A percentile compares a stretch with the other conserved stretches of the same genome.
Evolutionary conservation across 1,139 yeast species (phyloP).

Genomic region (Yamadazyma diospyri): DNA sequence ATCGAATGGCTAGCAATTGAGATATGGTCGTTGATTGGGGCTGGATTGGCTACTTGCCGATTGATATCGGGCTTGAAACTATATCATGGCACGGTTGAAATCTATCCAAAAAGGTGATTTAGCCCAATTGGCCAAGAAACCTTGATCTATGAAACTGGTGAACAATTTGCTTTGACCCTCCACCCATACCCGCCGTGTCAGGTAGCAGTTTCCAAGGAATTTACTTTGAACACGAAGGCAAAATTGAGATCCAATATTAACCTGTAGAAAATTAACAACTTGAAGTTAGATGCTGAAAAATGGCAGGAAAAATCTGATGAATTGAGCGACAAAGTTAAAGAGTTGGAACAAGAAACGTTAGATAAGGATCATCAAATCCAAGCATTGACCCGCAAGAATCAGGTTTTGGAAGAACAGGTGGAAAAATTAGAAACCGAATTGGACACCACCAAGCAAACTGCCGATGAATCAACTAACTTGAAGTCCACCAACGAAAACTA

Average conservation of each 20-base stretch:
- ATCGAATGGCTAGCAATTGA: not conserved
- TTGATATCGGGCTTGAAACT: no score
- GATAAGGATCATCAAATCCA: constrained; percentile 95
- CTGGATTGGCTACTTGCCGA: not conserved
- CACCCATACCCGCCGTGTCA: no score
- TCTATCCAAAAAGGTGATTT: no score
- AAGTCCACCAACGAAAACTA: constrained; percentile 87
- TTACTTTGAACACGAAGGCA: no score
- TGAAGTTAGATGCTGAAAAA: constrained; percentile 91
- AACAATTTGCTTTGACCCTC: no score
- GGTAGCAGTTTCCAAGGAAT: no score
- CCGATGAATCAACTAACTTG: constrained; percentile 89
- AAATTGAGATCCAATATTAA: no score
- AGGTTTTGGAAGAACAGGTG: constrained; percentile 83
- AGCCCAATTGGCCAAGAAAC: no score
- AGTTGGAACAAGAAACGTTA: constrained; percentile 83
- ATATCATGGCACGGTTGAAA: no score
- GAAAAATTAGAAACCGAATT: constrained; percentile 84
- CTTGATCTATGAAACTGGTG: no score
- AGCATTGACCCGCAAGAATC: constrained; percentile 88
- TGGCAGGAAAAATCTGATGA: constrained; percentile 98
- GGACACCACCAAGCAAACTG: constrained; percentile 78
- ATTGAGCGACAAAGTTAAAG: constrained; percentile 74
- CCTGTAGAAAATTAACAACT: constrained; percentile 85
- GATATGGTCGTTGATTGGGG: not conserved